phyloP scores from a whole-genome alignment of 139 green algal genomes.

The Picocystis salinarum region DNA sequence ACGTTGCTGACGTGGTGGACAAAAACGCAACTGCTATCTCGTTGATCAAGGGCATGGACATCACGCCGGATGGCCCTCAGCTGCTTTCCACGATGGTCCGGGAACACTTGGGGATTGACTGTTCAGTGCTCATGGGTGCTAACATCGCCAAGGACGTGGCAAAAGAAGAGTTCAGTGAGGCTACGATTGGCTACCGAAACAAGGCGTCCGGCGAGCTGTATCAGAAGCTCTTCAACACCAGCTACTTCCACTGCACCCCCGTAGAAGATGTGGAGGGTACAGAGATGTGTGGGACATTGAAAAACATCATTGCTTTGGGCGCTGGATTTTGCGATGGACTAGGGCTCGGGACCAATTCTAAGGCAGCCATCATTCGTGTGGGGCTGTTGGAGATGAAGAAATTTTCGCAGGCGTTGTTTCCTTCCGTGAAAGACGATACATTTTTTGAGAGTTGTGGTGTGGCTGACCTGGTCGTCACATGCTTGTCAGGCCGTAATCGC shows the following conservation, averaged over 20 bases:
- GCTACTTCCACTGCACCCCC: constrained; percentile 31
- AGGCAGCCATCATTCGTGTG: constrained; percentile 40
- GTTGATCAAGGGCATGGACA: constrained; percentile 63
- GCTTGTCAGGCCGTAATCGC: constrained; percentile 50
- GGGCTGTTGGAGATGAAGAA: constrained; percentile 40
- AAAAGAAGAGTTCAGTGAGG: constrained; percentile 33
- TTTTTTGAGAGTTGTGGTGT: constrained; percentile 51
- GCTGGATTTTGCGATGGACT: constrained; percentile 50
- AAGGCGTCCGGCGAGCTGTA: constrained; percentile 26
- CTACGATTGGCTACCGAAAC: constrained; percentile 43
- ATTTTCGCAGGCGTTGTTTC: constrained; percentile 31
- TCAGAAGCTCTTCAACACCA: constrained; percentile 36
- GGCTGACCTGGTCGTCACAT: constrained; percentile 52
- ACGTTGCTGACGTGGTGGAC: constrained; percentile 15
- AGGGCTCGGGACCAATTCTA: constrained; percentile 38
- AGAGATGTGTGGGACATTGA: constrained; percentile 57
- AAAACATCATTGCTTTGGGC: constrained; percentile 58
- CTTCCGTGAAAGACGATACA: constrained; percentile 38
- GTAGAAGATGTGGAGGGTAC: constrained; percentile 36
- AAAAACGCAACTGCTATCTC: constrained; percentile 33
- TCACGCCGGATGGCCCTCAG: constrained; percentile 48
- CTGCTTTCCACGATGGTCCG: constrained; percentile 49
- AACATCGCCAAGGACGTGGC: constrained; percentile 41
- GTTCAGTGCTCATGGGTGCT: constrained; percentile 52
- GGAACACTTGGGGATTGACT: constrained; percentile 36